A percentile compares a stretch with the other conserved stretches of the same genome.
Conservation (phyloP, 2,329 filamentous ascomycete species). For the Sporothrix brasiliensis region DNA sequence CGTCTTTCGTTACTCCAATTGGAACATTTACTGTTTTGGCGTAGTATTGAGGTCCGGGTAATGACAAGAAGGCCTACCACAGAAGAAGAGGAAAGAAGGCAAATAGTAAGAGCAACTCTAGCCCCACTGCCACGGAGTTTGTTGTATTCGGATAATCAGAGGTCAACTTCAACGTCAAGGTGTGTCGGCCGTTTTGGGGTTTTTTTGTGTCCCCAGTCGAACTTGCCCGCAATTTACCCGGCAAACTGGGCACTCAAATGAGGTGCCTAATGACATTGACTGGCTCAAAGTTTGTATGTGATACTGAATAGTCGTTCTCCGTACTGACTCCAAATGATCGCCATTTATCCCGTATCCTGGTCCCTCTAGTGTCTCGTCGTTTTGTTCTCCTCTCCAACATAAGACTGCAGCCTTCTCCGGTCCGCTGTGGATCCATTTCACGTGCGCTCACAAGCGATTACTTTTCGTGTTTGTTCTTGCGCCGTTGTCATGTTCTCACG, state of each 20-base stretch:
- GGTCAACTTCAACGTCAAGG: neutral
- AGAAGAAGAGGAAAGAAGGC: neutral
- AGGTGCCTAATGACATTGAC: neutral
- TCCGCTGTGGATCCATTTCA: neutral
- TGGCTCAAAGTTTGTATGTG: neutral
- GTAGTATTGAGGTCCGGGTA: neutral
- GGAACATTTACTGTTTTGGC: neutral
- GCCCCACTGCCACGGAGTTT: neutral
- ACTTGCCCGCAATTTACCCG: conserved; percentile 22
- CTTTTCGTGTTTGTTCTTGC: no score
- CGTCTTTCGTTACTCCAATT: neutral
- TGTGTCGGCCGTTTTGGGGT: neutral
- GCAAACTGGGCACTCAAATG: conserved; percentile 12
- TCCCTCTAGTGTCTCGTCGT: neutral
- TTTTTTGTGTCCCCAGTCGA: neutral
- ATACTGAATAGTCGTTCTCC: neutral
- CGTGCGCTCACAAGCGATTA: no score
- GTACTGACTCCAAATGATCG: conserved; percentile 1
- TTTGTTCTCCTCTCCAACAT: neutral
- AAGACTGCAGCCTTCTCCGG: neutral
- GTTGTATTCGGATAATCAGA: neutral
- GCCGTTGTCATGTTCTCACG: no score
- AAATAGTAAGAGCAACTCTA: neutral
- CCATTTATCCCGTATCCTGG: conserved; percentile 15
- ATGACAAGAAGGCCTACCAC: no score